Conservation (phyloP, 352 stramenopile genomes). For the Pythium vanterpoolii region DNA sequence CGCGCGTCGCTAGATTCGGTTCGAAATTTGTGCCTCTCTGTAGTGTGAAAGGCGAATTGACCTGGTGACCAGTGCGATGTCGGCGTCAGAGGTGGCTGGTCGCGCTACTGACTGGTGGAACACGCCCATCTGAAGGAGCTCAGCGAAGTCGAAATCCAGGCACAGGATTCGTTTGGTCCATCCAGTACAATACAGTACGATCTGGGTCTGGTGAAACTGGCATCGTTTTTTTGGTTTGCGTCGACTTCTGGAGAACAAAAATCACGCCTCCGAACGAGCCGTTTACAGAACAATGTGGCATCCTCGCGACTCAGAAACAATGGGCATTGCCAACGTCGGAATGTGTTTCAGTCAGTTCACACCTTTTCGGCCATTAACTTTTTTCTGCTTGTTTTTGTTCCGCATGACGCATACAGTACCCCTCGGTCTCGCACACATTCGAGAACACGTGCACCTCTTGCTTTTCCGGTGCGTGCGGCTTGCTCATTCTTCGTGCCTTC, state of each 20-base stretch:
- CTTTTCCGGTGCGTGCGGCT: background rate
- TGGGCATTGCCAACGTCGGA: too few species aligned
- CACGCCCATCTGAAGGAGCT: background rate
- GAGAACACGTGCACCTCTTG: background rate
- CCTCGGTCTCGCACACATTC: too few species aligned
- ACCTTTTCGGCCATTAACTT: background rate
- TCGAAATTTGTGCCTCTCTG: constrained; percentile 4
- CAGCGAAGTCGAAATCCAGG: constrained; percentile 1
- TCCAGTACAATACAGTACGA: background rate
- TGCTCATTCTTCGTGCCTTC: background rate
- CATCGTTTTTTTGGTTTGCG: background rate
- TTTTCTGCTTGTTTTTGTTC: background rate
- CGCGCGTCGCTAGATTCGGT: constrained; percentile 1
- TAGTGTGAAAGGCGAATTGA: background rate
- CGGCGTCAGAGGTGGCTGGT: constrained; percentile 7
- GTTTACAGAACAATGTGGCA: background rate
- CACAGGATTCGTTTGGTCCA: background rate
- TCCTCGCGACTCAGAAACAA: background rate
- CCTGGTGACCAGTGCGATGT: constrained; percentile 10
- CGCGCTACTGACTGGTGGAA: background rate
- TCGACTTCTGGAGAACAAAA: constrained; percentile 3
- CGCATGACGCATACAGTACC: too few species aligned
- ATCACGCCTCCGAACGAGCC: background rate
- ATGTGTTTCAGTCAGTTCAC: constrained; percentile 3
- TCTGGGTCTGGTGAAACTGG: background rate